phyloP scores from a whole-genome alignment of 2,329 filamentous ascomycete species.

The Penicillium capsulatum region DNA sequence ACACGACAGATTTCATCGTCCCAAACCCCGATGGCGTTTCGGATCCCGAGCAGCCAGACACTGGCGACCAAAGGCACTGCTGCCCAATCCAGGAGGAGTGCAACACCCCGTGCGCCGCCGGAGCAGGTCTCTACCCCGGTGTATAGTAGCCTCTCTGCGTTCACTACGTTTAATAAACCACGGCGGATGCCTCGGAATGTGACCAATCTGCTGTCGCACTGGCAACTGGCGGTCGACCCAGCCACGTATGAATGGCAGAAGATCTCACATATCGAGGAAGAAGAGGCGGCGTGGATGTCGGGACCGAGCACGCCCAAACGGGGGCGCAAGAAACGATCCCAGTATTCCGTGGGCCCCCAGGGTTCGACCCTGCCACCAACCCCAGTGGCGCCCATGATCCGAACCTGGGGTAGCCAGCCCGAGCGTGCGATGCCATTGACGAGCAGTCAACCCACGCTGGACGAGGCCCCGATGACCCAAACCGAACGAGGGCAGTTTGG shows the following conservation, averaged over 20 bases:
- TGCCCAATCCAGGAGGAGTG: not conserved
- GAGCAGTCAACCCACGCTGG: slow-evolving; percentile 36
- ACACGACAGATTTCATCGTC: slow-evolving; percentile 8
- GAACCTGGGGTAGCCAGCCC: slow-evolving; percentile 34
- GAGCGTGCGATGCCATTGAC: slow-evolving; percentile 21
- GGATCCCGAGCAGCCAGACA: too few relatives aligned
- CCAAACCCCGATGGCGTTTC: slow-evolving; percentile 9
- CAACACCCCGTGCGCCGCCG: not conserved
- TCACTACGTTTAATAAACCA: slow-evolving; percentile 26
- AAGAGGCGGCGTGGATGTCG: slow-evolving; percentile 11
- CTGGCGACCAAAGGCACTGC: not conserved
- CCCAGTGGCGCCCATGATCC: slow-evolving; percentile 22
- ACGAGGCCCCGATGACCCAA: slow-evolving; percentile 40
- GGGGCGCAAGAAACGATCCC: slow-evolving; percentile 27
- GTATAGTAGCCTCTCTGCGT: slow-evolving; percentile 26
- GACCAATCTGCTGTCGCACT: slow-evolving; percentile 34
- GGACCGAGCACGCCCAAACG: slow-evolving; percentile 19
- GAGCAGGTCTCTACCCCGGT: slow-evolving; percentile 3
- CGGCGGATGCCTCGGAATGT: slow-evolving; percentile 23
- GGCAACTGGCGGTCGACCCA: slow-evolving; percentile 33
- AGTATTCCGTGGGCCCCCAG: slow-evolving; percentile 12
- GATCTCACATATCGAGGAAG: slow-evolving; percentile 19
- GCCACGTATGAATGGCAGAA: slow-evolving; percentile 33
- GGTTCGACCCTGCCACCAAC: slow-evolving; percentile 20
- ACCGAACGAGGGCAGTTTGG: slow-evolving; percentile 39